Percentiles rank a stretch among this genome's conserved stretches.
Conservation (phyloP, 164 flowering plant species). For the Stephania japonica region DNA sequence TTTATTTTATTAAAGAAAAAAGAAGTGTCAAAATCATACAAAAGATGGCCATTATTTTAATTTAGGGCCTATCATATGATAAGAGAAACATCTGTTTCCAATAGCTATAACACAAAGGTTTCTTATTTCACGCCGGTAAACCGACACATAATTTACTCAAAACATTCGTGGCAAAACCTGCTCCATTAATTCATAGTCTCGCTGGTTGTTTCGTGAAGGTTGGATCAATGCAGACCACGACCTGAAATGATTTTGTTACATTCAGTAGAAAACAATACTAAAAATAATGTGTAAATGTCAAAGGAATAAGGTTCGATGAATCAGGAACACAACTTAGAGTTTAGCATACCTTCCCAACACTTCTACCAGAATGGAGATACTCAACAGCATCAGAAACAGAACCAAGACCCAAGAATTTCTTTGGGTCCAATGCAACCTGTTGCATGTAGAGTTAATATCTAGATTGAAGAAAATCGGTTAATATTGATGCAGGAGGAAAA, state of each 20-base stretch:
- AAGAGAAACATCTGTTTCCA: background rate
- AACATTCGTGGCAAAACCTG: background rate
- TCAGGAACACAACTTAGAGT: background rate
- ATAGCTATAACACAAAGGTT: background rate
- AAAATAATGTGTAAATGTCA: background rate
- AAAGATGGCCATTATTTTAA: background rate
- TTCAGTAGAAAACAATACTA: background rate
- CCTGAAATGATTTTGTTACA: conserved; percentile 38
- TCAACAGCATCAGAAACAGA: conserved; percentile 96
- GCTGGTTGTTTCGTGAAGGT: conserved; percentile 41
- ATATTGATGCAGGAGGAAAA: background rate
- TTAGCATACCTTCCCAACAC: conserved; percentile 77
- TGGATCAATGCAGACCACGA: conserved; percentile 88
- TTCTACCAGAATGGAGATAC: conserved; percentile 95
- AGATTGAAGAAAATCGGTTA: background rate
- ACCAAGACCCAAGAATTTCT: conserved; percentile 57
- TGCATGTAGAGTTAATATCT: background rate
- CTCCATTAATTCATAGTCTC: conserved; percentile 37
- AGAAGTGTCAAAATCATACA: background rate
- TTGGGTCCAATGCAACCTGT: conserved; percentile 77
- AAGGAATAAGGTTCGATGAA: background rate
- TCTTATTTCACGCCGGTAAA: background rate
- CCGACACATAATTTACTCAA: background rate
- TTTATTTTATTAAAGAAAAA: background rate
- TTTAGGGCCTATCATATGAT: background rate